A percentile compares a stretch with the other conserved stretches of the same genome.
phyloP scores from a whole-genome alignment of 169 alveolate genomes.

The Plasmodium fragile region DNA sequence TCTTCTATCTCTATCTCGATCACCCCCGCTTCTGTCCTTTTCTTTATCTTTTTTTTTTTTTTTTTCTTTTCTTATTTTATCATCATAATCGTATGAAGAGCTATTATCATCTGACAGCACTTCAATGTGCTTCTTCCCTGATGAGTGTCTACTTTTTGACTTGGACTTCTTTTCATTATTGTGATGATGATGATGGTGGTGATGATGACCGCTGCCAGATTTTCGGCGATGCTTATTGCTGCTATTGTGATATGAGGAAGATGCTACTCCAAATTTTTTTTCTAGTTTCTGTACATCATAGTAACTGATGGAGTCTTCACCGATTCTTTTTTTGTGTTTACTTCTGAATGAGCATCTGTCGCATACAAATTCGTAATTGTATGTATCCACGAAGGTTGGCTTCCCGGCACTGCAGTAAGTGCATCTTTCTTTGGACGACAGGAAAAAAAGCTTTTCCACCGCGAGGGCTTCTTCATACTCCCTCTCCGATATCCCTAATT shows the following conservation, averaged over 20 bases:
- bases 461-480: conserved; percentile 87
- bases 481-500: conserved; percentile 82
- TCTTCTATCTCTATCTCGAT: conserved; percentile 30
- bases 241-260: conserved; percentile 21
- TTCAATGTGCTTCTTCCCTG: conserved; percentile 46
- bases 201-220: conserved; percentile 28
- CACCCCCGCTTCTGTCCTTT: conserved; percentile 17
- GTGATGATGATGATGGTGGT: background rate
- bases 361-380: conserved; percentile 82
- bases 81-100: conserved; percentile 11
- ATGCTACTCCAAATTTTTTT: conserved; percentile 73
- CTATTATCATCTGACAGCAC: conserved; percentile 27
- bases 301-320: conserved; percentile 81
- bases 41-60: conserved; percentile 36
- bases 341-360: conserved; percentile 81
- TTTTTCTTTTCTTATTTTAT: conserved; percentile 10
- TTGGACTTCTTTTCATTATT: conserved; percentile 15
- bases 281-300: conserved; percentile 82
- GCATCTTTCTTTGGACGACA: conserved; percentile 82
- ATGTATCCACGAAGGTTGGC: conserved; percentile 84
- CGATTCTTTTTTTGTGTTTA: conserved; percentile 80
- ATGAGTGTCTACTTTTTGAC: conserved; percentile 51
- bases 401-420: conserved; percentile 79
- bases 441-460: conserved; percentile 83
- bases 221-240: conserved; percentile 16